Percentiles rank a stretch among this genome's conserved stretches.
phyloP scores from a whole-genome alignment of 2,329 filamentous ascomycete genomes.

The Botrytis porri region DNA sequence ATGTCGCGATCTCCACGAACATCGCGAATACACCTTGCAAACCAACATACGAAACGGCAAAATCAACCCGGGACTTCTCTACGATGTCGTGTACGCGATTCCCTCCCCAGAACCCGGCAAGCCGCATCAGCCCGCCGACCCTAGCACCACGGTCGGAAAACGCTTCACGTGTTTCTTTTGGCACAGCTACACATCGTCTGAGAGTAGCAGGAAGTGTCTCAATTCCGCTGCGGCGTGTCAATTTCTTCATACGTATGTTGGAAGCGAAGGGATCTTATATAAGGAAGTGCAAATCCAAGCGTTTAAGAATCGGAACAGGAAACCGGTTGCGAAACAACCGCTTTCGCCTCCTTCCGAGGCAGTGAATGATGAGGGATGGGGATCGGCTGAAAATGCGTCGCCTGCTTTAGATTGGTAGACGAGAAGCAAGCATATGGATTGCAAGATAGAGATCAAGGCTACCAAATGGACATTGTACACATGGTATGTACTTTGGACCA shows the following conservation, averaged over 20 bases:
- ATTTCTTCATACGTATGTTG: slow-evolving; percentile 25
- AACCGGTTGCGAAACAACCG: neutral
- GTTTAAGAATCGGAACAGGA: neutral
- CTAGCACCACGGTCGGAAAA: slow-evolving; percentile 1
- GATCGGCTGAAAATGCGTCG: neutral
- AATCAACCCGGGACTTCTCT: slow-evolving; percentile 23
- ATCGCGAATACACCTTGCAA: slow-evolving; percentile 6
- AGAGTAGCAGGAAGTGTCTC: neutral
- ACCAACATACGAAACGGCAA: slow-evolving; percentile 30
- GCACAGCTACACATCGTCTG: neutral
- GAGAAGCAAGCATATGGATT: neutral
- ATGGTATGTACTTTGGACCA: neutral
- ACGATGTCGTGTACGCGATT: slow-evolving; percentile 2
- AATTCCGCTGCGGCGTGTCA: slow-evolving; percentile 21
- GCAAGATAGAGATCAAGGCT: neutral
- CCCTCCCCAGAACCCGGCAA: neutral
- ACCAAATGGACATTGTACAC: neutral
- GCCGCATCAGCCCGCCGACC: neutral
- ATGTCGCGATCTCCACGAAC: slow-evolving; percentile 32
- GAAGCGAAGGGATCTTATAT: neutral
- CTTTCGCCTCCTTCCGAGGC: neutral
- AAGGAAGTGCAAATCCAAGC: neutral
- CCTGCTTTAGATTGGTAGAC: neutral
- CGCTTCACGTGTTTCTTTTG: slow-evolving; percentile 19
- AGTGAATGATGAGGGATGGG: neutral